These are phyloP conservation scores for Yamadazyma diddensiae DNA, from an alignment of 1,139 yeast genomes.

Conservation along the genomic window DNA sequence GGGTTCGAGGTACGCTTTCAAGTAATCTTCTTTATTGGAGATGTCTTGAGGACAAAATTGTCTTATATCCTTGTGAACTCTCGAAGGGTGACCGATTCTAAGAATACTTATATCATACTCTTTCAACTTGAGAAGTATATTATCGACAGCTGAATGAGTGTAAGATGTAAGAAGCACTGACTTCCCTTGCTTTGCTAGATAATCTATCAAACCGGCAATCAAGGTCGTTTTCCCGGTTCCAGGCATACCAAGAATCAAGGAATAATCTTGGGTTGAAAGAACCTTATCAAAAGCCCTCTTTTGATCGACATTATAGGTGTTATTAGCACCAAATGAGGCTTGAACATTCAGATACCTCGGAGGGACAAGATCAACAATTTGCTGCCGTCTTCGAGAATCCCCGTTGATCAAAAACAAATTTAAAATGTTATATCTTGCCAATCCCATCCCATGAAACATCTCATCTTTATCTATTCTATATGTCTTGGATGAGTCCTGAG, in stretches of 20 bases:
- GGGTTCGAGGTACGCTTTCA: constrained; percentile 49
- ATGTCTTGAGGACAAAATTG: constrained; percentile 50
- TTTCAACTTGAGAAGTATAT: constrained; percentile 70
- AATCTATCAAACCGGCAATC: constrained; percentile 68
- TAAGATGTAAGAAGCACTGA: constrained; percentile 78
- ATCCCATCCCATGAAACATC: constrained; percentile 67
- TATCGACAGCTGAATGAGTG: constrained; percentile 96
- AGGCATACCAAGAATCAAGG: constrained; percentile 92
- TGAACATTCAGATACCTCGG: constrained; percentile 21
- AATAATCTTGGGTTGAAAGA: constrained; percentile 66
- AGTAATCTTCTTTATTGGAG: constrained; percentile 43
- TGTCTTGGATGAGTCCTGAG: constrained; percentile 12
- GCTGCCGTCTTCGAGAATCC: constrained; percentile 48
- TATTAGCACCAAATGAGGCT: constrained; percentile 19
- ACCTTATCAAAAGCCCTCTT: constrained; percentile 62
- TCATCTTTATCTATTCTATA: constrained; percentile 83
- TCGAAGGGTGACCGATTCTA: constrained; percentile 54
- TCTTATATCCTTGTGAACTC: constrained; percentile 63
- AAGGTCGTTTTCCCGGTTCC: constrained; percentile 98
- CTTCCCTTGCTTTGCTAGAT: constrained; percentile 58
- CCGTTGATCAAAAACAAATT: constrained; percentile 60
- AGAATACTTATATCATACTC: constrained; percentile 45
- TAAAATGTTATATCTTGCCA: constrained; percentile 73
- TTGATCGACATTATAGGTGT: constrained; percentile 60
- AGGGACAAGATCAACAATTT: constrained; percentile 57